phyloP scores from a whole-genome alignment of 176 grass and related monocot genomes.

The Rhynchospora pubera region DNA sequence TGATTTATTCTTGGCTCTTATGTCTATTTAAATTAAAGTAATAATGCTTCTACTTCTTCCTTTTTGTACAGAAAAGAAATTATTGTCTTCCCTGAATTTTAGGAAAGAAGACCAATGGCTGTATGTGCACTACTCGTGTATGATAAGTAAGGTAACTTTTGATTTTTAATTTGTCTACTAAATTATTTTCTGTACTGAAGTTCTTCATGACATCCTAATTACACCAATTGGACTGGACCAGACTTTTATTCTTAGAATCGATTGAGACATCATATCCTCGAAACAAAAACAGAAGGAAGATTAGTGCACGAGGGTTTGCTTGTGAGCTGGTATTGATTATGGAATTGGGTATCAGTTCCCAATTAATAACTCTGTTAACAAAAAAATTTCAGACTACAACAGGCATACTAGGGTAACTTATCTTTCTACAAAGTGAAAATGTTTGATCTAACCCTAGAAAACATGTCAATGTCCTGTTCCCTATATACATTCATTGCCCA shows the following conservation, averaged over 20 bases:
- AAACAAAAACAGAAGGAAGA: background rate
- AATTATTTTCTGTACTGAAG: background rate
- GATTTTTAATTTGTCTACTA: background rate
- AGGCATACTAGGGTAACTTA: background rate
- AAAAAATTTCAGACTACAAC: background rate
- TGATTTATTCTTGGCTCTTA: background rate
- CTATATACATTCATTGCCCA: background rate
- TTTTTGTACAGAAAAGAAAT: slow-evolving; percentile 56
- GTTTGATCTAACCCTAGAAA: background rate
- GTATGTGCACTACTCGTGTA: slow-evolving; percentile 77
- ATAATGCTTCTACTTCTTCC: background rate
- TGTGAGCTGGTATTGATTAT: background rate
- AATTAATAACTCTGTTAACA: background rate
- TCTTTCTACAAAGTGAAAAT: background rate
- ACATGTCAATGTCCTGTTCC: background rate
- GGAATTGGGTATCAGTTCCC: background rate
- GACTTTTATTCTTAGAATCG: background rate
- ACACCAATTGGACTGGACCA: background rate
- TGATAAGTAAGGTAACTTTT: slow-evolving; percentile 73
- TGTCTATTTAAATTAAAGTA: background rate
- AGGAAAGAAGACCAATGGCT: slow-evolving; percentile 91
- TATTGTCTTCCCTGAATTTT: slow-evolving; percentile 78
- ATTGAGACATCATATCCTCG: background rate
- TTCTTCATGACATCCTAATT: background rate
- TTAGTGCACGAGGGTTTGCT: background rate